Conservation (phyloP, 768 basidiomycete genomes). For the Collybiopsis luxurians region DNA sequence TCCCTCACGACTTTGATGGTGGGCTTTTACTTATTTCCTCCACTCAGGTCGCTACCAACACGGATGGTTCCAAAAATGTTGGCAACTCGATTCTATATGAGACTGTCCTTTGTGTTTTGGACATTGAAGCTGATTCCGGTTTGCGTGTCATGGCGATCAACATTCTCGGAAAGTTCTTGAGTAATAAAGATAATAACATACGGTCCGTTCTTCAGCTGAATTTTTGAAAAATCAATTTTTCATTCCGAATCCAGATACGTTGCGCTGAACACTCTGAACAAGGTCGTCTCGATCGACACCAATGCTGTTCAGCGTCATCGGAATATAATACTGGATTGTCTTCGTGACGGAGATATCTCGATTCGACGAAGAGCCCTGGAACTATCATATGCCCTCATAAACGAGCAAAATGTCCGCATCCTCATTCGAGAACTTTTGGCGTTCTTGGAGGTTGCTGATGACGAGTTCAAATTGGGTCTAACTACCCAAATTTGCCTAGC, state of each 20-base stretch:
- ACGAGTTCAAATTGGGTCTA: slow-evolving; percentile 97
- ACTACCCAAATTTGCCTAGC: slow-evolving; percentile 96
- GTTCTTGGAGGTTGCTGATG: slow-evolving; percentile 97
- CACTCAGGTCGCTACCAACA: slow-evolving; percentile 93
- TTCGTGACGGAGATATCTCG: slow-evolving; percentile 98
- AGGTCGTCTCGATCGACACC: slow-evolving; percentile 96
- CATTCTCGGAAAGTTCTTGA: slow-evolving; percentile 96
- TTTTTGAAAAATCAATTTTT: background rate
- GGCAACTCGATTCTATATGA: slow-evolving; percentile 98
- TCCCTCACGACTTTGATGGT: background rate
- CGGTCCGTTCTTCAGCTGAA: slow-evolving; percentile 52
- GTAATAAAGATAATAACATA: slow-evolving; percentile 98
- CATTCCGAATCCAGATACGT: slow-evolving; percentile 70
- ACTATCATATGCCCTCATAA: slow-evolving; percentile 94
- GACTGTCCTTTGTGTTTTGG: slow-evolving; percentile 92
- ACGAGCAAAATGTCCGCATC: slow-evolving; percentile 90
- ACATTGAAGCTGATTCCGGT: slow-evolving; percentile 95
- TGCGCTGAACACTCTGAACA: slow-evolving; percentile 96
- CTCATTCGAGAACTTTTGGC: slow-evolving; percentile 90
- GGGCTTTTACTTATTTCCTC: slow-evolving; percentile 4
- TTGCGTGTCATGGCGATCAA: slow-evolving; percentile 99
- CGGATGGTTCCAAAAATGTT: slow-evolving; percentile 96
- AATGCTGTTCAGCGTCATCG: slow-evolving; percentile 98
- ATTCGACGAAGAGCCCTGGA: slow-evolving; percentile 96
- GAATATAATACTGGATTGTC: slow-evolving; percentile 97